Evolutionary conservation across 768 basidiomycete genomes (phyloP).

Genomic region (Cystobasidiopsis lactophilus): DNA sequence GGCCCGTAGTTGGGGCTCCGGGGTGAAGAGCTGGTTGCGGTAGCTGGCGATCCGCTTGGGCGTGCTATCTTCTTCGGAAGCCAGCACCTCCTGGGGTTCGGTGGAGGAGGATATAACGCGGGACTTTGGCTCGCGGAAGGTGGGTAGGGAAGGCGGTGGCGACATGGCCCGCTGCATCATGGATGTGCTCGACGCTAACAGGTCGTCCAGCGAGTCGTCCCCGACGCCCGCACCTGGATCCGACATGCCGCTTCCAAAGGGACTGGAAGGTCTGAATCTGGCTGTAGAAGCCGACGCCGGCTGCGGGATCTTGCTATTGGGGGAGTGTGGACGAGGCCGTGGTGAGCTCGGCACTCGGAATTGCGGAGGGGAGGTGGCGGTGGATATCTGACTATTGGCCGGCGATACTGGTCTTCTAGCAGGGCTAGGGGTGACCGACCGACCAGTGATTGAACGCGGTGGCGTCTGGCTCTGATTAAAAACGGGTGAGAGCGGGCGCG

Average conservation of each 20-base stretch:
- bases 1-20: constrained; percentile 41
- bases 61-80: neutral
- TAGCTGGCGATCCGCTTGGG: neutral
- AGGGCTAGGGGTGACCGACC: neutral
- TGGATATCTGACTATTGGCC: no score
- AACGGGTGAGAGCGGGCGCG: neutral
- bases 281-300: constrained; percentile 3
- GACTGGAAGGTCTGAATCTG: no score
- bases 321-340: constrained; percentile 1
- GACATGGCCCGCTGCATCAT: constrained; percentile 12
- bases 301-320: constrained; percentile 8
- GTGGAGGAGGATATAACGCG: neutral
- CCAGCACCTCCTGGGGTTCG: neutral
- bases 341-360: neutral
- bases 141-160: constrained; percentile 2
- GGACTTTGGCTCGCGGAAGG: no score
- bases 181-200: neutral
- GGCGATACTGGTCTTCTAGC: no score
- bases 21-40: constrained; percentile 27
- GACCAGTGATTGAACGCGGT: neutral
- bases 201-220: neutral
- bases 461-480: no score
- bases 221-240: no score
- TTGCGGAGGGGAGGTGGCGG: no score
- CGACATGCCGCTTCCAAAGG: no score